These are phyloP conservation scores for Xylaria longipes DNA, from an alignment of 495 filamentous ascomycete species.

Conservation along the genomic window DNA sequence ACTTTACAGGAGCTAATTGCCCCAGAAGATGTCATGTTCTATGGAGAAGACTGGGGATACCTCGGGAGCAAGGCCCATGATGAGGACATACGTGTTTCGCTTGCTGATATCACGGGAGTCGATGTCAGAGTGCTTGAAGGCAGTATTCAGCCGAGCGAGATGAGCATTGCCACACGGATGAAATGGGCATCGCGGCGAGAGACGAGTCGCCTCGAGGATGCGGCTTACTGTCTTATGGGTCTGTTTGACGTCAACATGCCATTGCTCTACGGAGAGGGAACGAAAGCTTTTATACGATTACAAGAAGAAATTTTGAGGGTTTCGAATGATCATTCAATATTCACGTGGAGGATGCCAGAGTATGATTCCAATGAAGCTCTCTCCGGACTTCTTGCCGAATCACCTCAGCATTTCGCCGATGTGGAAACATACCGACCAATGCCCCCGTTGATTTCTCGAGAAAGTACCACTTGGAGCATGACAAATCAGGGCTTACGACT, in stretches of 20 bases:
- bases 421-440: conserved; percentile 9
- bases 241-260: conserved; percentile 23
- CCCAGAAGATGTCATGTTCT: conserved; percentile 12
- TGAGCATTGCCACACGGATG: conserved; percentile 24
- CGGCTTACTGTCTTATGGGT: conserved; percentile 23
- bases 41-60: not conserved
- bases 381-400: conserved; percentile 20
- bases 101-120: not conserved
- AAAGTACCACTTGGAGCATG: conserved; percentile 13
- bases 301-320: conserved; percentile 27
- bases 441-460: not conserved
- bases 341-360: not conserved
- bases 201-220: conserved; percentile 19
- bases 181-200: conserved; percentile 18
- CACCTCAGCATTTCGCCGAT: not conserved
- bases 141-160: not conserved
- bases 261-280: conserved; percentile 5
- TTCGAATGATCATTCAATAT: conserved; percentile 23
- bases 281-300: conserved; percentile 22
- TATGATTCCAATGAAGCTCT: not conserved
- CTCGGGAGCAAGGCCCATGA: conserved; percentile 14
- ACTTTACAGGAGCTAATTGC: conserved; percentile 21
- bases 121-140: conserved; percentile 1
- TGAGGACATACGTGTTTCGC: not conserved
- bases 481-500: conserved; percentile 23